Evolutionary conservation across 805 yeast species (phyloP), one percentile per base, ranked within the genome.

Genomic region (Priceomyces melissophilus): DNA sequence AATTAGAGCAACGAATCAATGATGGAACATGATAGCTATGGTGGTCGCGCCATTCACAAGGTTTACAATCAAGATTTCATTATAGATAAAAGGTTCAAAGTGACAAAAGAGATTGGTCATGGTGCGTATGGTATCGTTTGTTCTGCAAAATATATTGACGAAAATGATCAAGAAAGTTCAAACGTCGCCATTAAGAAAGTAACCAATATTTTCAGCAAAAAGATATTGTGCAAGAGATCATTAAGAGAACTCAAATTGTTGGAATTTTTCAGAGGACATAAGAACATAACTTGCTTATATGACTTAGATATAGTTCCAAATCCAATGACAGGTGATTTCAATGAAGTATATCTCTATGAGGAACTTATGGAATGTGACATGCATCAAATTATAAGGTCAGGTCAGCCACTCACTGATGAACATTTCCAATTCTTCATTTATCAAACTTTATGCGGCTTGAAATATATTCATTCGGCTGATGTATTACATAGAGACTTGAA

Each of bases 101-200:
- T 93, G 51, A 87, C 88, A 43, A 87, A 90, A 55, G 98, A 93
- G 53, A 76, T 93, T 30, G 99, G 99, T 4, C 97, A 93, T 54
- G 99, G 99, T 10, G 98, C 99, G 1, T 93, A 93, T 57, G 99
- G 99, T 32, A 83, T 91, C 3, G 99, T 93, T 4, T 91, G 97
- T 57, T 85, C 96, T 1, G 99, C 99, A 12, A 79, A 82, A 52
- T 90, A 89, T 60, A 87, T 82, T 38, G 91, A 84, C 35, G 90
- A 89, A 5, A 39, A 53, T 9, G 43, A 52, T 25, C 48, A 50
- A 6, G 66, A 57, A 13, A 69, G 70, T 10, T 62, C 62, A 40
- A 65, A 54, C 42, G 96, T 93, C 25, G 99, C 99, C 16, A 89
- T 93, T 56, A 93, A 93, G 65, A 93, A 93, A 60, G 91, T 93